A percentile compares a stretch with the other conserved stretches of the same genome.
Conservation (phyloP, 176 grass and related monocot genomes). For the Puccinellia tenuiflora region DNA sequence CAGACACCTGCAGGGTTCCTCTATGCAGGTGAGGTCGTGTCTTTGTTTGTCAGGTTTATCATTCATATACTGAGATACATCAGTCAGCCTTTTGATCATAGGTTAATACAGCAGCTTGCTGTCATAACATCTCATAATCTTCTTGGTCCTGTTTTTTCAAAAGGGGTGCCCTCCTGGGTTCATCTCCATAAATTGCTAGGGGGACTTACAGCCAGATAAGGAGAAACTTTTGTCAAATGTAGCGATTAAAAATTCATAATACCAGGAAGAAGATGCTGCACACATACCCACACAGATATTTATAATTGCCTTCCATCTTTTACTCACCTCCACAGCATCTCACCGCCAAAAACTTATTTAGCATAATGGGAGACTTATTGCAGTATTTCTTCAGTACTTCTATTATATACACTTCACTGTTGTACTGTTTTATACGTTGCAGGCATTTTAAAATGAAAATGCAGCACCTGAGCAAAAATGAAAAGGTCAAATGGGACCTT, state of each 20-base stretch:
- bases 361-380: not conserved
- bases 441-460: slow-evolving; percentile 84
- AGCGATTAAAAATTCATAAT: not conserved
- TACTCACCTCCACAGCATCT: not conserved
- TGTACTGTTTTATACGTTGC: not conserved
- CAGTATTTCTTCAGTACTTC: not conserved
- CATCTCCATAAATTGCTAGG: not conserved
- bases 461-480: slow-evolving; percentile 45
- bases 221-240: not conserved
- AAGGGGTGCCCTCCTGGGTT: not conserved
- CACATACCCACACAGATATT: not conserved
- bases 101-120: not conserved
- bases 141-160: not conserved
- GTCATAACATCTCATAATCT: not conserved
- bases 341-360: not conserved
- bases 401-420: not conserved
- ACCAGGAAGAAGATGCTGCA: not conserved
- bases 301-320: not conserved
- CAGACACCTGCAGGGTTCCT: slow-evolving; percentile 66
- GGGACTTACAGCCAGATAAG: not conserved
- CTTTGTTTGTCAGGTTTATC: not conserved
- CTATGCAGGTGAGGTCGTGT: slow-evolving; percentile 54
- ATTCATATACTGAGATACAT: not conserved
- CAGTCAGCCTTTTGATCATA: not conserved
- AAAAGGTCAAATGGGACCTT: slow-evolving; percentile 64